Evolutionary conservation across 371 early-diverging fungal genomes (phyloP).

Genomic region (Basidiobolus heterosporus): DNA sequence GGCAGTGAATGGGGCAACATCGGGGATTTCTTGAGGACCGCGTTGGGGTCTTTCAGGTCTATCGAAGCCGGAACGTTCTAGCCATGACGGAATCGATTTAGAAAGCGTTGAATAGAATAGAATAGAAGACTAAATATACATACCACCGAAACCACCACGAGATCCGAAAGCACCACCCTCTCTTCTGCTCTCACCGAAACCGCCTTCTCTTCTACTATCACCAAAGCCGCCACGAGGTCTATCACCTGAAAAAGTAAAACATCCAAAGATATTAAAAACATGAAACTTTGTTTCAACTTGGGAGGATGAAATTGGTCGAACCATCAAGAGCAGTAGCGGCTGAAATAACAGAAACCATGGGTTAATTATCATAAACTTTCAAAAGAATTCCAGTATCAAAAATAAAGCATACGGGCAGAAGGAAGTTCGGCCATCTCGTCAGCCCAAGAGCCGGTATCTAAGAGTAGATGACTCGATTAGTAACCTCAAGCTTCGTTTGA

Average conservation of each 20-base stretch:
- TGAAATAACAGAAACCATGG: constrained; percentile 4
- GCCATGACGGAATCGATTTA: constrained; percentile 6
- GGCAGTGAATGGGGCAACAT: constrained; percentile 71
- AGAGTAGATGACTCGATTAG: no score
- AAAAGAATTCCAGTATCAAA: neutral
- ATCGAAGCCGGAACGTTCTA: constrained; percentile 8
- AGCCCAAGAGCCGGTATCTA: constrained; percentile 49
- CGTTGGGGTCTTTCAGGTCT: constrained; percentile 12
- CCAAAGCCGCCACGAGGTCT: constrained; percentile 18
- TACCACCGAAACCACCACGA: constrained; percentile 8
- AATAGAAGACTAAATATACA: no score
- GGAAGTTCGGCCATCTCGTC: constrained; percentile 82
- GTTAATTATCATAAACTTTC: no score
- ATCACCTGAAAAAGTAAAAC: neutral
- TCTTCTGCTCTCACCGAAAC: neutral
- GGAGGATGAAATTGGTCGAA: neutral
- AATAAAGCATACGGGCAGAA: constrained; percentile 54
- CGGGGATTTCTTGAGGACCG: constrained; percentile 57
- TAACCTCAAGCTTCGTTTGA: no score
- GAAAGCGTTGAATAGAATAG: constrained; percentile 15
- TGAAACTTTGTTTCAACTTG: no score
- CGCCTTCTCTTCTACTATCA: constrained; percentile 9
- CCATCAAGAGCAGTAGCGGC: constrained; percentile 20
- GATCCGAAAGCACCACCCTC: no score
- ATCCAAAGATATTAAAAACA: constrained; percentile 1